These are phyloP conservation scores for Gymnopus androsaceus DNA, from an alignment of 1,284 basidiomycete species.

Conservation along the genomic window DNA sequence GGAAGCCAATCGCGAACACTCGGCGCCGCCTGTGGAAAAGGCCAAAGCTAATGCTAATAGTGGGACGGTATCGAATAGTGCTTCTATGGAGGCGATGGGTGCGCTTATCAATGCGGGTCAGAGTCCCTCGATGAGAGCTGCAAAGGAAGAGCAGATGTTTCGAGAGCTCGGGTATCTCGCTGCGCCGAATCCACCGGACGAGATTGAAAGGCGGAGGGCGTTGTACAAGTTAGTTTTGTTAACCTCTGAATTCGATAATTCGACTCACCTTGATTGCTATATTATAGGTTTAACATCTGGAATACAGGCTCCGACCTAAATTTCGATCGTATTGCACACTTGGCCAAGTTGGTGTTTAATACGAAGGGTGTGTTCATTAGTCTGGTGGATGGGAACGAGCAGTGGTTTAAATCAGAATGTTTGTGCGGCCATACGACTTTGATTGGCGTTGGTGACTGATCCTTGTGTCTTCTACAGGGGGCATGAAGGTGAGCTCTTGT, in stretches of 20 bases:
- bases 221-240: constrained; percentile 65
- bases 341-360: constrained; percentile 91
- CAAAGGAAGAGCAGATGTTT: constrained; percentile 36
- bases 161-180: constrained; percentile 69
- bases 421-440: constrained; percentile 27
- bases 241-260: background rate
- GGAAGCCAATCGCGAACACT: background rate
- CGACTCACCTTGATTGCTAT: background rate
- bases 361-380: constrained; percentile 85
- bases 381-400: constrained; percentile 79
- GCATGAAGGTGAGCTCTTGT: constrained; percentile 55
- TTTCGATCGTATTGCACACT: constrained; percentile 88
- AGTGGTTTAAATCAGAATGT: constrained; percentile 89
- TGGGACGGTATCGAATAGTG: background rate
- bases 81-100: background rate
- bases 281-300: constrained; percentile 82
- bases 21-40: background rate
- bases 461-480: constrained; percentile 46
- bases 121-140: constrained; percentile 13
- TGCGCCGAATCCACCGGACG: constrained; percentile 81
- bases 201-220: constrained; percentile 77
- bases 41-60: background rate
- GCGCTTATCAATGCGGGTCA: background rate
- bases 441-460: constrained; percentile 8
- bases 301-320: constrained; percentile 84